Evolutionary conservation across 2,329 filamentous ascomycete genomes (phyloP).

Genomic region (Pseudogymnoascus sp.): DNA sequence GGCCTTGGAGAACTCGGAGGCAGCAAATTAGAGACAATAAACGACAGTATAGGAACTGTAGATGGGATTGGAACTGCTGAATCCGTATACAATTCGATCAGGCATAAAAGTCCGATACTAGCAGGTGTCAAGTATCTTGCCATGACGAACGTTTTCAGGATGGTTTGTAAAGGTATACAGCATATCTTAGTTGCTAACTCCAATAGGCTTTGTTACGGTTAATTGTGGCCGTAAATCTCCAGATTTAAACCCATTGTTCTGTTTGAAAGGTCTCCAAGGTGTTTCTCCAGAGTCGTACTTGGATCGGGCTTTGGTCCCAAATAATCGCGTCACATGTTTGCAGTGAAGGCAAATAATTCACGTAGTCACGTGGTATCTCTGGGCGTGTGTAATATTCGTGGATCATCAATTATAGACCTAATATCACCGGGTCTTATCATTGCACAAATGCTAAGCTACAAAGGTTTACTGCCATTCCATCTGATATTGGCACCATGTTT

Average conservation of each 20-base stretch:
- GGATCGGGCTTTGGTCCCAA: not conserved
- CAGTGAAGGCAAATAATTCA: not conserved
- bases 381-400: not conserved
- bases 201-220: not conserved
- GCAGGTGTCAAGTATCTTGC: conserved; percentile 79
- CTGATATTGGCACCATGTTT: conserved; percentile 36
- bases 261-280: not conserved
- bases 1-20: conserved; percentile 35
- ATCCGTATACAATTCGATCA: conserved; percentile 74
- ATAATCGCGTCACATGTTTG: conserved; percentile 1
- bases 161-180: not conserved
- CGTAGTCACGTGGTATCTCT: not conserved
- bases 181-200: not conserved
- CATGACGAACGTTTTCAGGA: conserved; percentile 39
- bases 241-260: not conserved
- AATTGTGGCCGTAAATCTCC: not conserved
- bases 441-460: not conserved
- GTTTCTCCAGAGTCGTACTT: not conserved
- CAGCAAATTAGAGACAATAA: conserved; percentile 64
- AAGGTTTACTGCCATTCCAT: conserved; percentile 30
- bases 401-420: not conserved
- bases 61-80: conserved; percentile 58
- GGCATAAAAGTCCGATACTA: conserved; percentile 71
- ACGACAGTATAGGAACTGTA: conserved; percentile 68
- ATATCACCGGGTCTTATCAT: not conserved